Evolutionary conservation across 805 yeast genomes (phyloP).

Genomic region (Saccharomyces jurei): DNA sequence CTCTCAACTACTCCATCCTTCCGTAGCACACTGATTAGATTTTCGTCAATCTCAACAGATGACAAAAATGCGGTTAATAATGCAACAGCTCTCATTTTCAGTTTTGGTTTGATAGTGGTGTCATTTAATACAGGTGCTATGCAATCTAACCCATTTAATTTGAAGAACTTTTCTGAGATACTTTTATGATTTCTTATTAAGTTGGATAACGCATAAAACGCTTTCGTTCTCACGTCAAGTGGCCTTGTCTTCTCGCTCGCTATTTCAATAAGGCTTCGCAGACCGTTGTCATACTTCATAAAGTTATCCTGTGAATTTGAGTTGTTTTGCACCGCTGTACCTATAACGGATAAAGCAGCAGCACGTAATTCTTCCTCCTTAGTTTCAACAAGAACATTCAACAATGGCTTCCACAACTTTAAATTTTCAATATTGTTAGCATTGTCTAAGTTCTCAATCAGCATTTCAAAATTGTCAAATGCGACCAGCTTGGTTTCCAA

Average conservation of each 20-base stretch:
- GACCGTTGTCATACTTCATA: constrained; percentile 41
- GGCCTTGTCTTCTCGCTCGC: constrained; percentile 27
- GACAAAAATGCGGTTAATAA: constrained; percentile 53
- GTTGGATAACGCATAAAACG: constrained; percentile 70
- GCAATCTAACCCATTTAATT: constrained; percentile 54
- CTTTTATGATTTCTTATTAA: constrained; percentile 58
- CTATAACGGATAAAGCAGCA: constrained; percentile 65
- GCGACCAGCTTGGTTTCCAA: constrained; percentile 64
- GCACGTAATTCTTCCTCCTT: constrained; percentile 41
- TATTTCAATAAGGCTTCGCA: constrained; percentile 38
- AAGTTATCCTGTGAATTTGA: constrained; percentile 64
- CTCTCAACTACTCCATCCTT: constrained; percentile 22
- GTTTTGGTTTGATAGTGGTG: constrained; percentile 28
- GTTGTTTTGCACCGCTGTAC: constrained; percentile 91
- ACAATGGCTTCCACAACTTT: constrained; percentile 68
- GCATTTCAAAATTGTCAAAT: constrained; percentile 85
- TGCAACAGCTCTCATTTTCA: constrained; percentile 48
- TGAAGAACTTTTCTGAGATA: constrained; percentile 49
- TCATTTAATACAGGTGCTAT: constrained; percentile 31
- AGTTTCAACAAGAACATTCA: constrained; percentile 42
- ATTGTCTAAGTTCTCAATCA: constrained; percentile 87
- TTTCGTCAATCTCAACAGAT: constrained; percentile 39
- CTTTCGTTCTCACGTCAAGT: constrained; percentile 45
- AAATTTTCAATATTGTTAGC: constrained; percentile 85
- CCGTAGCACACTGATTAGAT: constrained; percentile 32